Base-by-base conservation (phyloP, 192 early-diverging fungal genomes). In the Podila verticillata region DNA sequence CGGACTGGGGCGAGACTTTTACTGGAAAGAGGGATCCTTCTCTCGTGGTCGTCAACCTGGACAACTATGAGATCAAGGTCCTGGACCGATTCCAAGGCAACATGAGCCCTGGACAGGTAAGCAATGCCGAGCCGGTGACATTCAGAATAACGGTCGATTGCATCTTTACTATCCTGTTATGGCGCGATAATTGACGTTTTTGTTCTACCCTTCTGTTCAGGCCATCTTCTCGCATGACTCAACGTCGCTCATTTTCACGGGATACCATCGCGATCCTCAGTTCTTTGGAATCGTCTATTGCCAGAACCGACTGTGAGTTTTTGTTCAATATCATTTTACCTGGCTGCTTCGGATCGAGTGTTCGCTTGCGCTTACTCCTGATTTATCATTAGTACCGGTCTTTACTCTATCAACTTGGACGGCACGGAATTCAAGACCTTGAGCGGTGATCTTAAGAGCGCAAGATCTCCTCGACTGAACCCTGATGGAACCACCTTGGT, bases 1-100 rank as follows among this genome's bases (percentile, higher is more conserved):
- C 87, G 22, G 92, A 92, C 69, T 93, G 89, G 88, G 94, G 94
- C 9, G 94, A 95, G 81, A 85, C 86, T 5, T 91, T 91, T 56
- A 81, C 48, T 44, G 91, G 91, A 35, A 92, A 90, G 72, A 74
- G 84, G 0, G 75, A 86, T 8, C 87, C 92, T 0, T 70, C 63
- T 3, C 77, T 94, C 15, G 83, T 92, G 7, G 63, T 90, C 36
- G 62, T 92, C 47, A 83, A 90, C 57, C 62, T 94, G 2, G 48
- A 60, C 17, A 68, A 67, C 56, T 71, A 61, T n/a, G 48, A 75
- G 5, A 72, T 72, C 30, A 73, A 78, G 28, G 82, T 86, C 35
- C 51, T 87, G 48, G 74, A 74, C n/a, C 66, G 58, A 17, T 44
- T 85, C 58, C 66, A 84, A 51, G 63, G 68, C 30, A 63, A 83